Conservation (phyloP, 306 rosid species). For the Prunus fruticosa region DNA sequence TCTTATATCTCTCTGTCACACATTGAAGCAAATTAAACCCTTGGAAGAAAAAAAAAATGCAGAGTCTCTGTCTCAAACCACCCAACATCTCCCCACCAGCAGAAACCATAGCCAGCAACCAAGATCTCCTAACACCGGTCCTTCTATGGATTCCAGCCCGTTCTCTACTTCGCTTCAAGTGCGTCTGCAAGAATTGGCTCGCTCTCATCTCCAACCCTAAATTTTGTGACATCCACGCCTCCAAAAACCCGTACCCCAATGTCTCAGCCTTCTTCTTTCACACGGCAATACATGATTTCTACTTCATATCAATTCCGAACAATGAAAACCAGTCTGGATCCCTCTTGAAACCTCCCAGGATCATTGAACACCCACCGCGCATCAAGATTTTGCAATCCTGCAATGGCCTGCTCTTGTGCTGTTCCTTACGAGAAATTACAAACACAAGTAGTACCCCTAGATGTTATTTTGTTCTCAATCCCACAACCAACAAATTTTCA, state of each 20-base stretch:
- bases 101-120: background rate
- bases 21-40: background rate
- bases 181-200: constrained; percentile 32
- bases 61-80: background rate
- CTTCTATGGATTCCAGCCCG: constrained; percentile 24
- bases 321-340: background rate
- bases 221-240: background rate
- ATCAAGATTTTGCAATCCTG: constrained; percentile 13
- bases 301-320: background rate
- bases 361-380: background rate
- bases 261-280: background rate
- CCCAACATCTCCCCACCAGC: background rate
- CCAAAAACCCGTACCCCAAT: background rate
- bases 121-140: constrained; percentile 17
- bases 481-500: background rate
- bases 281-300: background rate
- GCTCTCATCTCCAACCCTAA: constrained; percentile 20
- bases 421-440: background rate
- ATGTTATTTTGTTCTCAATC: constrained; percentile 9
- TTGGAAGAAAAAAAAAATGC: too few relatives aligned
- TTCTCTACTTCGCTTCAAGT: constrained; percentile 19
- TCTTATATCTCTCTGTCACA: background rate
- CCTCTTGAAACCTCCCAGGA: background rate
- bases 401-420: constrained; percentile 26
- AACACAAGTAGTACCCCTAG: background rate